A percentile compares a stretch with the other conserved stretches of the same genome.
Conservation (phyloP, 257 asterid genomes). For the Coffea eugenioides region DNA sequence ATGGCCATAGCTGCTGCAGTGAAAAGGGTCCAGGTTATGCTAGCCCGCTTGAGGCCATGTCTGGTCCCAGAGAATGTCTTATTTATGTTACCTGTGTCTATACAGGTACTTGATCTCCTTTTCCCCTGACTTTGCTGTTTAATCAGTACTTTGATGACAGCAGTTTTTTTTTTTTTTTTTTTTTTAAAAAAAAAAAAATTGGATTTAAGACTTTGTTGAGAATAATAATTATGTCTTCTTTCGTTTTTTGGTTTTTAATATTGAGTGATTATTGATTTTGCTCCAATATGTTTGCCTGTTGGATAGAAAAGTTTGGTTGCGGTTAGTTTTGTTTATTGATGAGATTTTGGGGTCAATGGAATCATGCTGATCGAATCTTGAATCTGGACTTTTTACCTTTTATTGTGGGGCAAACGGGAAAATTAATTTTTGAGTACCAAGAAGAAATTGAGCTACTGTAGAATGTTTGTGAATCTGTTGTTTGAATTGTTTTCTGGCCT, state of each 20-base stretch:
- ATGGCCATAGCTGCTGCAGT: constrained; percentile 42
- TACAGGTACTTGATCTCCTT: constrained; percentile 39
- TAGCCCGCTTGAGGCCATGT: constrained; percentile 83
- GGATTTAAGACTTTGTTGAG: too few species aligned
- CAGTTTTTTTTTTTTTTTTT: background rate
- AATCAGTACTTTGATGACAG: background rate
- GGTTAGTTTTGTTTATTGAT: background rate
- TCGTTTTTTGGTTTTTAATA: background rate
- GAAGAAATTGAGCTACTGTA: background rate
- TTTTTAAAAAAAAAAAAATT: too few species aligned
- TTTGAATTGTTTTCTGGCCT: background rate
- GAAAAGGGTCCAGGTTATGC: constrained; percentile 90
- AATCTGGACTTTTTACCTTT: background rate
- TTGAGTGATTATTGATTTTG: background rate
- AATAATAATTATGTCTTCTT: background rate
- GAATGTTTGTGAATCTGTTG: background rate
- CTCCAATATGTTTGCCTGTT: too few species aligned
- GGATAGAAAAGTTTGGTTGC: background rate
- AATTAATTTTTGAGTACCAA: background rate
- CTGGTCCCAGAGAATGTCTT: constrained; percentile 87
- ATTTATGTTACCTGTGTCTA: constrained; percentile 90
- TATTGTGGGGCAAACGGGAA: too few species aligned
- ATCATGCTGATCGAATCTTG: background rate
- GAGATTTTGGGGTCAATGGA: background rate
- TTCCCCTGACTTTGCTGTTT: background rate